Evolutionary conservation across 2,329 filamentous ascomycete genomes (phyloP).

Genomic region (Cyphellophora europaea): DNA sequence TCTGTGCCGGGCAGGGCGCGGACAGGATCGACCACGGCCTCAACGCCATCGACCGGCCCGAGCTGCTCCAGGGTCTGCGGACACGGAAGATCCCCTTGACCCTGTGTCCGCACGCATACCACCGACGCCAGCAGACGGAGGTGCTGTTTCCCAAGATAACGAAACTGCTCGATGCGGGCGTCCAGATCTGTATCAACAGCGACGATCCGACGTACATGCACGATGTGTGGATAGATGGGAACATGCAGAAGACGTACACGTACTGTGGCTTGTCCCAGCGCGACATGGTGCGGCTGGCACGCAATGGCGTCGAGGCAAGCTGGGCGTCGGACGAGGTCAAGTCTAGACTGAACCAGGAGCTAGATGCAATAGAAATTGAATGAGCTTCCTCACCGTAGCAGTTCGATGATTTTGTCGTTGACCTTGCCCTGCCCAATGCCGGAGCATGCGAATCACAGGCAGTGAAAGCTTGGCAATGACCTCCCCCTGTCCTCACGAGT

Average conservation of each 20-base stretch:
- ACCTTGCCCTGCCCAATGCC: too few relatives aligned
- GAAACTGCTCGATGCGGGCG: conserved; percentile 32
- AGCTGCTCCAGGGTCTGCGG: conserved; percentile 24
- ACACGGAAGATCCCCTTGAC: conserved; percentile 27
- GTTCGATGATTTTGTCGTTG: too few relatives aligned
- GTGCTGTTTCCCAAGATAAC: conserved; percentile 28
- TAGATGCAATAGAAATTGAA: not conserved
- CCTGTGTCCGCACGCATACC: conserved; percentile 33
- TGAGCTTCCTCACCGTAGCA: too few relatives aligned
- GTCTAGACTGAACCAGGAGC: not conserved
- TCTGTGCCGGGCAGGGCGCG: not conserved
- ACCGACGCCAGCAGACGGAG: conserved; percentile 32
- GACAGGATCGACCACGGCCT: conserved; percentile 33
- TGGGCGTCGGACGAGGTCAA: conserved; percentile 37
- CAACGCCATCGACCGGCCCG: conserved; percentile 26
- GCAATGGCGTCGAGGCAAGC: conserved; percentile 36
- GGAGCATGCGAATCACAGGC: too few relatives aligned
- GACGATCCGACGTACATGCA: conserved; percentile 43
- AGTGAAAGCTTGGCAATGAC: too few relatives aligned
- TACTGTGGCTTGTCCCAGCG: conserved; percentile 30
- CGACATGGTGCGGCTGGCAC: conserved; percentile 34
- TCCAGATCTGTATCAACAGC: conserved; percentile 38
- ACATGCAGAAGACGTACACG: conserved; percentile 34
- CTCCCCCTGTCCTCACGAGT: too few relatives aligned
- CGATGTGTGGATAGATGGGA: conserved; percentile 40